These are phyloP conservation scores for Lepidium africanum DNA, from an alignment of 345 rosid genomes.

Conservation along the genomic window DNA sequence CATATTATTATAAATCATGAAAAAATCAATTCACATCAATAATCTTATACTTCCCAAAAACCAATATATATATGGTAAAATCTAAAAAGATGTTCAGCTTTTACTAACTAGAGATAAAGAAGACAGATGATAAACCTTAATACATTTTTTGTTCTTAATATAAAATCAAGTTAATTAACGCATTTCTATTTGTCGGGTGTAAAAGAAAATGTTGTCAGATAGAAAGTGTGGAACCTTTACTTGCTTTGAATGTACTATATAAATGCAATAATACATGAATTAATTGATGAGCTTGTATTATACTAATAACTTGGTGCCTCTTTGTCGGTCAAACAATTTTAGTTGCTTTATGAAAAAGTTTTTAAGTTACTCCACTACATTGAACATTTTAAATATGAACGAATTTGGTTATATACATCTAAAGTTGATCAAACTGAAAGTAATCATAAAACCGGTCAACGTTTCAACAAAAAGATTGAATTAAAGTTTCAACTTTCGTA, in stretches of 20 bases:
- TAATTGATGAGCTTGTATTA: not conserved
- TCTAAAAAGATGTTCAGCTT: not conserved
- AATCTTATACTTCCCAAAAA: not conserved
- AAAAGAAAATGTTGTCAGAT: constrained; percentile 5
- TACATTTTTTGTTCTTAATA: not conserved
- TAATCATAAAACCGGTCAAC: constrained; percentile 20
- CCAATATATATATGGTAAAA: not conserved
- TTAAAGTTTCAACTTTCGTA: constrained; percentile 22
- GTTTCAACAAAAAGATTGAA: not conserved
- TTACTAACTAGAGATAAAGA: not conserved
- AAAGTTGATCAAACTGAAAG: not conserved
- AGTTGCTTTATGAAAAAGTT: constrained; percentile 7
- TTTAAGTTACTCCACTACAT: not conserved
- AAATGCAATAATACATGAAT: not conserved
- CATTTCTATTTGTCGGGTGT: constrained; percentile 6
- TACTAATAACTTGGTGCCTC: not conserved
- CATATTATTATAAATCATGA: too few relatives aligned
- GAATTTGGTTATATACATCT: not conserved
- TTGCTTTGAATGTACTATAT: constrained; percentile 2
- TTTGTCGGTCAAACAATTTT: constrained; percentile 16
- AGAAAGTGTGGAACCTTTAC: constrained; percentile 26
- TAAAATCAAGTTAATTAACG: not conserved
- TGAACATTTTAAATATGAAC: not conserved
- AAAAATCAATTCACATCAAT: too few relatives aligned
- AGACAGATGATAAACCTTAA: not conserved